Base-by-base conservation (phyloP, 116 monocot genomes). In the Dioscorea cayenensis region DNA sequence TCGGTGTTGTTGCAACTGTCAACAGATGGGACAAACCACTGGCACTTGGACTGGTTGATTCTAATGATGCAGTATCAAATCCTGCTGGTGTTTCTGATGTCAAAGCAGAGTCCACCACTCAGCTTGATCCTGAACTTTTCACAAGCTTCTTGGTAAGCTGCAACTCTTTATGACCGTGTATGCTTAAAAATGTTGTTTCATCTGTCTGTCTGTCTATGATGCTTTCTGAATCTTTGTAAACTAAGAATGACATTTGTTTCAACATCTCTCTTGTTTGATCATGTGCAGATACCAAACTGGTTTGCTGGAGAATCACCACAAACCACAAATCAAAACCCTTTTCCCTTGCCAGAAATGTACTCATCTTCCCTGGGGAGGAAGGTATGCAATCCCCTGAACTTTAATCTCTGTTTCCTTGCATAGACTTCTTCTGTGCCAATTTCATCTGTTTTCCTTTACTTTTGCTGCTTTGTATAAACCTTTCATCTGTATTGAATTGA, bases 41-140 rank as follows among this genome's bases (percentile, higher is more conserved):
- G 70, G 87, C 85, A 14, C 79, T 94, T 65, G 97, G 97, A 52
- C 64, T 91, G 84, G 91, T 94, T 71, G 97, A 94, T 87, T 90
- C 97, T 59, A 94, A 99, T 77, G 94, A 99, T 80, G 85, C 97
- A 69, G 69, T 93, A 22, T 94, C 94, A 76, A 90, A 99, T 76
- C 94, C 94, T 49, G 83, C 94, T 64, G 97, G 97, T 8, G 89
- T 89, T 51, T 93, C 94, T 75, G 97, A 99, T 78, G 86, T 78
- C 62, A 94, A 90, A 83, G 82, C 94, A 52, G 97, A 99, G 51
- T 93, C 90, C 65, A 84, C 94, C 62, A 81, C 89, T 61, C 81
- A 70, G 69, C 79, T 94, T 49, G 90, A 93, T 75, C 94, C 97
- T 65, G 90, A 97, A 23, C 83, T 83, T 55, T 97, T 97, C 70